These are phyloP conservation scores for Lactarius hatsudake DNA, from an alignment of 768 basidiomycete species.

Conservation along the genomic window DNA sequence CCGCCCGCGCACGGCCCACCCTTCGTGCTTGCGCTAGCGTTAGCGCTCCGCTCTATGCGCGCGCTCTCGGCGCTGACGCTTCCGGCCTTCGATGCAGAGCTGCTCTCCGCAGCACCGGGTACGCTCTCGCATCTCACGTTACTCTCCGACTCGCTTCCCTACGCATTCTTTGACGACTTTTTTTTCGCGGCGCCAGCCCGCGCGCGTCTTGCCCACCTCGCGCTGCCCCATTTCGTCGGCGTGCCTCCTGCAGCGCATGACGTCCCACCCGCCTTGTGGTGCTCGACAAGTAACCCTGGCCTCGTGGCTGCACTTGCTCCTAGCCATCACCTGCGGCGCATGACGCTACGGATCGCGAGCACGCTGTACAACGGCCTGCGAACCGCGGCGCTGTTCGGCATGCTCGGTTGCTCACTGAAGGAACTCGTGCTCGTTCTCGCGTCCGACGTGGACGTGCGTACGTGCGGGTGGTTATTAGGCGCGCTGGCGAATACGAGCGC, in stretches of 20 bases:
- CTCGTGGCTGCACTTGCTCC: constrained; percentile 31
- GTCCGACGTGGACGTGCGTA: constrained; percentile 33
- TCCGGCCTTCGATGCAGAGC: constrained; percentile 29
- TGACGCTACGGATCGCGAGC: constrained; percentile 31
- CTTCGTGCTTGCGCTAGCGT: constrained; percentile 29
- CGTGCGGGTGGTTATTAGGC: constrained; percentile 34
- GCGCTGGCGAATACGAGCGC: constrained; percentile 33
- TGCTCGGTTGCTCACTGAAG: constrained; percentile 27
- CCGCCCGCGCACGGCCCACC: constrained; percentile 18
- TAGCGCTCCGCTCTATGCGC: constrained; percentile 36
- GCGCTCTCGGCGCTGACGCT: constrained; percentile 31
- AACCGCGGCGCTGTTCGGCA: constrained; percentile 33
- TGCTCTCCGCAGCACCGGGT: constrained; percentile 30
- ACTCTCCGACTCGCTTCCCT: constrained; percentile 28
- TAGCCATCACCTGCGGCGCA: constrained; percentile 30
- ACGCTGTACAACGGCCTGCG: constrained; percentile 38
- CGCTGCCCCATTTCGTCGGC: constrained; percentile 13
- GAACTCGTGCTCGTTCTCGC: constrained; percentile 25
- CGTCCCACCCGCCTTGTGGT: constrained; percentile 20
- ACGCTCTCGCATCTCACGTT: constrained; percentile 30
- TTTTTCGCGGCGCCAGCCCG: constrained; percentile 31
- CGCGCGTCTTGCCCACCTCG: constrained; percentile 22
- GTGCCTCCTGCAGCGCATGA: constrained; percentile 19
- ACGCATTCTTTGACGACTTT: constrained; percentile 30
- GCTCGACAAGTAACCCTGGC: constrained; percentile 30